Conservation (phyloP, 495 filamentous ascomycete genomes). For the Extremus antarcticus region DNA sequence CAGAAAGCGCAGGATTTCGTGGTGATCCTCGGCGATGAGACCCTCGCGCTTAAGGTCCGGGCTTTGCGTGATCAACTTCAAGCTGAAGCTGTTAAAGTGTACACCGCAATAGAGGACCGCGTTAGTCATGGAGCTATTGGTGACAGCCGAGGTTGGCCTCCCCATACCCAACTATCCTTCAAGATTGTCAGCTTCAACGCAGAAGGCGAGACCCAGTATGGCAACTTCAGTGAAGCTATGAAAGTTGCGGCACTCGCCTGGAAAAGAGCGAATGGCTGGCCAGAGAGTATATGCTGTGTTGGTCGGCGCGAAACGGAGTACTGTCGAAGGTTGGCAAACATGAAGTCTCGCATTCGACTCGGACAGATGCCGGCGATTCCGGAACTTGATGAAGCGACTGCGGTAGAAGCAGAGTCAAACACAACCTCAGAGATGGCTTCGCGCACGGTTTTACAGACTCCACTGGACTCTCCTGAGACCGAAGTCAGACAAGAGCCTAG, state of each 20-base stretch:
- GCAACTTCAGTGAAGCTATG: not conserved
- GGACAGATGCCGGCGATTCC: too few species aligned
- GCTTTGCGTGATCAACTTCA: not conserved
- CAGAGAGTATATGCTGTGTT: not conserved
- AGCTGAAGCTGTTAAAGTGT: not conserved
- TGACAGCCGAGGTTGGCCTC: not conserved
- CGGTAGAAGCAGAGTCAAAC: too few species aligned
- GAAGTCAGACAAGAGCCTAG: too few species aligned
- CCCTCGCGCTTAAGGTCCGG: not conserved
- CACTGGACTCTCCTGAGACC: too few species aligned
- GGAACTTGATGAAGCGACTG: too few species aligned
- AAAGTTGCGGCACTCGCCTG: not conserved
- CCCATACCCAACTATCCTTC: not conserved
- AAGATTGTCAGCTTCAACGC: not conserved
- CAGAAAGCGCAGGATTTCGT: not conserved
- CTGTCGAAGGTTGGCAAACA: too few species aligned
- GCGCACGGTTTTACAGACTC: too few species aligned
- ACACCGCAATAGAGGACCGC: not conserved
- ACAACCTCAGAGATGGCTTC: too few species aligned
- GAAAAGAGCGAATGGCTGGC: not conserved
- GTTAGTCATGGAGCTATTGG: not conserved
- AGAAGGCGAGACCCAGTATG: not conserved
- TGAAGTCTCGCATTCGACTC: too few species aligned
- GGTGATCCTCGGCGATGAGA: not conserved
- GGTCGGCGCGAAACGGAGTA: too few species aligned